phyloP scores from a whole-genome alignment of 192 early-diverging fungal genomes.

The Allomyces macrogynus region DNA sequence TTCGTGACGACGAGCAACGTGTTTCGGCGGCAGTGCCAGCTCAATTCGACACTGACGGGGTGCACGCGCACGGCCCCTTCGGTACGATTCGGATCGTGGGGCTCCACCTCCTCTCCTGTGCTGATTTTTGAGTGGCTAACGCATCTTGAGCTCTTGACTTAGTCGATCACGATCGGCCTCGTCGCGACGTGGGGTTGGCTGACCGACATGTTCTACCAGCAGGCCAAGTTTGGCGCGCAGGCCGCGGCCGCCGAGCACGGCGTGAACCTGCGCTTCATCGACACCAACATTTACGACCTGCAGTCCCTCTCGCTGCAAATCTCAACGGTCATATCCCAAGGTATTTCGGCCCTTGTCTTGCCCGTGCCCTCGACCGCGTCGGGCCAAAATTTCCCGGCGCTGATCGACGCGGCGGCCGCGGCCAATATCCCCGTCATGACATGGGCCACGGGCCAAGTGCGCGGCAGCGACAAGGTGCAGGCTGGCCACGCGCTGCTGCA shows the following conservation, averaged over 20 bases:
- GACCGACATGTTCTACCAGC: not conserved
- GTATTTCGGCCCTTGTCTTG: not conserved
- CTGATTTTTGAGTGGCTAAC: too few species aligned
- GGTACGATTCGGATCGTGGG: not conserved
- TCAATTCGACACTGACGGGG: not conserved
- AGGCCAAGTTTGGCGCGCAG: not conserved
- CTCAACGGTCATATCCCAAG: not conserved
- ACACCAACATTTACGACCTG: slow-evolving; percentile 1
- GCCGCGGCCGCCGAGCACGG: not conserved
- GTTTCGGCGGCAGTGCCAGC: not conserved
- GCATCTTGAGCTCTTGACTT: too few species aligned
- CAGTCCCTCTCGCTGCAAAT: not conserved
- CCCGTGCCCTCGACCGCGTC: not conserved
- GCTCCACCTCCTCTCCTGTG: too few species aligned
- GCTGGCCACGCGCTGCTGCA: too few species aligned
- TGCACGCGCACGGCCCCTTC: not conserved
- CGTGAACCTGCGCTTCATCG: not conserved
- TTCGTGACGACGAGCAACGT: not conserved
- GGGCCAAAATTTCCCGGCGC: not conserved
- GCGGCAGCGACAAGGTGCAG: not conserved
- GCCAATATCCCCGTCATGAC: not conserved
- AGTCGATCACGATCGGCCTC: not conserved
- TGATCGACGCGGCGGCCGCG: not conserved
- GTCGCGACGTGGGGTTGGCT: not conserved
- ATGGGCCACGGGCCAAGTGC: not conserved